These are phyloP conservation scores for Dioscorea alata DNA, from an alignment of 106 monocot genomes.

Conservation along the genomic window DNA sequence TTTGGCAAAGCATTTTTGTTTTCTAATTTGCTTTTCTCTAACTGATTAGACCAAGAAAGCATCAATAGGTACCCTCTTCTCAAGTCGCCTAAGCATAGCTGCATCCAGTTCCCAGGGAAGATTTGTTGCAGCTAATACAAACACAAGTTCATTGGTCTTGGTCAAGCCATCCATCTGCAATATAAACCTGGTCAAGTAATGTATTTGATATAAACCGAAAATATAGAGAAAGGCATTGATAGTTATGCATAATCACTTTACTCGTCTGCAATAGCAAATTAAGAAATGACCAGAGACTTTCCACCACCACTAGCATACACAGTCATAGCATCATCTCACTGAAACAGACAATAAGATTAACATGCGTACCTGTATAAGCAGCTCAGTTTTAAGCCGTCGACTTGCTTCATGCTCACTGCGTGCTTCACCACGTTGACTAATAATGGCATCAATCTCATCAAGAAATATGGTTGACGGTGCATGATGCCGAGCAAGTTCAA, in stretches of 20 bases:
- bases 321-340: not conserved
- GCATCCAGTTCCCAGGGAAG: conserved; percentile 97
- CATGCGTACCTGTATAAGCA: conserved; percentile 77
- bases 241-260: no score
- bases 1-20: no score
- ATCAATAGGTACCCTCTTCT: conserved; percentile 70
- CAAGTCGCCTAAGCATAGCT: conserved; percentile 96
- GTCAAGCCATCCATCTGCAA: conserved; percentile 97
- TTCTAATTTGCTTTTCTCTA: no score
- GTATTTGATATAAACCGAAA: no score
- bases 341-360: not conserved
- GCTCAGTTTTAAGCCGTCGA: conserved; percentile 91
- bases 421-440: conserved; percentile 98
- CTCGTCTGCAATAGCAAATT: no score
- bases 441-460: conserved; percentile 97
- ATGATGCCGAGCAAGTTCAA: conserved; percentile 97
- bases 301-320: no score
- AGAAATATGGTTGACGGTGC: conserved; percentile 98
- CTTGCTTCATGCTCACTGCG: conserved; percentile 99
- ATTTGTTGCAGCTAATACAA: conserved; percentile 96
- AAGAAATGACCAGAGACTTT: no score
- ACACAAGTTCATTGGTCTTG: conserved; percentile 89
- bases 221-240: no score
- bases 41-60: no score
- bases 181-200: not conserved